phyloP scores from a whole-genome alignment of 345 rosid genomes.

The Eucalyptus grandis region DNA sequence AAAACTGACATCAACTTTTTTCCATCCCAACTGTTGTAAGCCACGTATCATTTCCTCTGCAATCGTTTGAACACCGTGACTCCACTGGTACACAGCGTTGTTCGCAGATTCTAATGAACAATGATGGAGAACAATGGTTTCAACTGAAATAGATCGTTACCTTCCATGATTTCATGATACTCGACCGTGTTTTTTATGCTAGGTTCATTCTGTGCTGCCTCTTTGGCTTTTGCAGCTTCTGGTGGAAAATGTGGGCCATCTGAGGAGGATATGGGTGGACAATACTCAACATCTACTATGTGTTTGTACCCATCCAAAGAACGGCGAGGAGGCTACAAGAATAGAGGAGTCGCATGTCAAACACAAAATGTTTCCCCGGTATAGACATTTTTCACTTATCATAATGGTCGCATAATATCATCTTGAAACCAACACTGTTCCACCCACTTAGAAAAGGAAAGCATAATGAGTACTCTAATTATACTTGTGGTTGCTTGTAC shows the following conservation, averaged over 20 bases:
- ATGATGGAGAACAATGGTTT: not conserved
- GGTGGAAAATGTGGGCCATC: constrained; percentile 81
- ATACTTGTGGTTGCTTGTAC: not conserved
- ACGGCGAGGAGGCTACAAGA: constrained; percentile 61
- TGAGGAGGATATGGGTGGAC: constrained; percentile 73
- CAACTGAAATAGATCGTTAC: constrained; percentile 9
- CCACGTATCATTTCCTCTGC: constrained; percentile 95
- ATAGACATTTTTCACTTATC: not conserved
- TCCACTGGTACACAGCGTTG: not conserved
- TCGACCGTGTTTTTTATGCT: constrained; percentile 45
- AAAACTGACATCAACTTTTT: constrained; percentile 93
- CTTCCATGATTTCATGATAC: constrained; percentile 86
- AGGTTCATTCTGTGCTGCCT: constrained; percentile 77
- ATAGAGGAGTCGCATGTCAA: not conserved
- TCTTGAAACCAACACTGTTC: not conserved
- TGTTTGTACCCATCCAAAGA: constrained; percentile 97
- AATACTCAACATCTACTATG: constrained; percentile 84
- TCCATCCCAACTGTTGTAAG: constrained; percentile 87
- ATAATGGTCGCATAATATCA: not conserved
- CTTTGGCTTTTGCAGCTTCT: constrained; percentile 85
- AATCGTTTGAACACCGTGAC: not conserved
- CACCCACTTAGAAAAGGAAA: not conserved
- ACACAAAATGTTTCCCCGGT: not conserved
- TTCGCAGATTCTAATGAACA: not conserved
- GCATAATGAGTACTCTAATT: not conserved